Evolutionary conservation across 2,329 filamentous ascomycete genomes (phyloP), one percentile per base, ranked within the genome.

Genomic region (Talaromyces verruculosus): DNA sequence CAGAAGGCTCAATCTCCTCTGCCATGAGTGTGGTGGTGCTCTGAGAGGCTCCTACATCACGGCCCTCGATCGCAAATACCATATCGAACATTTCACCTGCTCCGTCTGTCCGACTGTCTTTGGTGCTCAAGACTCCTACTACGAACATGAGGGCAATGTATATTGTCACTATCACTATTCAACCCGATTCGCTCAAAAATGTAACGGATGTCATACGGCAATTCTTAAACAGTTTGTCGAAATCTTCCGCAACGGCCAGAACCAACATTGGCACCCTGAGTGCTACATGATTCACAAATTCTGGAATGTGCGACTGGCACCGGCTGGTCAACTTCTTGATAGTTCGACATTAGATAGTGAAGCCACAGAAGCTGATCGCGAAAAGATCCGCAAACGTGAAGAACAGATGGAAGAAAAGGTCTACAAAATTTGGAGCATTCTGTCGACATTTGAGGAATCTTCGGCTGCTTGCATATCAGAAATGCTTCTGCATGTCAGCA

Each of bases 251-350:
- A 98, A 98, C 78, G 94, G 94, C 1, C 91, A 97, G 76, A 97
- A 98, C 75, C 95, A 99, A 75, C 95, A 99, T 77, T 99, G 95
- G 95, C 95, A 99, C 76, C 95, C 95, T 1, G 95, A 99, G 79
- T 99, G 95, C 79, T 99, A 99, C 80, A 99, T 99, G 95, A 99
- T 99, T 69, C 95, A 99, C 82, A 99, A 99, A 75, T 99, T 98
- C 79, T 99, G 95, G 95, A 99, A 98, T 76, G 95, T 99, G 67
- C 89, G 95, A 61, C 83, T 99, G 43, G 88, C 88, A 11, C 85
- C 88, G 30, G 83, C 86, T 11, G 84, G 85, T 47, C 84, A 88
- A 65, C 75, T 79, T 11, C 74, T 82, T 41, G 80, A 84, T 65
- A 79, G 72, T 19, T 76, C 78, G 3, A 76, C 80, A 62, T 71